Evolutionary conservation across 768 basidiomycete genomes (phyloP), one percentile per base, ranked within the genome.

Genomic region (Lactarius indigo): DNA sequence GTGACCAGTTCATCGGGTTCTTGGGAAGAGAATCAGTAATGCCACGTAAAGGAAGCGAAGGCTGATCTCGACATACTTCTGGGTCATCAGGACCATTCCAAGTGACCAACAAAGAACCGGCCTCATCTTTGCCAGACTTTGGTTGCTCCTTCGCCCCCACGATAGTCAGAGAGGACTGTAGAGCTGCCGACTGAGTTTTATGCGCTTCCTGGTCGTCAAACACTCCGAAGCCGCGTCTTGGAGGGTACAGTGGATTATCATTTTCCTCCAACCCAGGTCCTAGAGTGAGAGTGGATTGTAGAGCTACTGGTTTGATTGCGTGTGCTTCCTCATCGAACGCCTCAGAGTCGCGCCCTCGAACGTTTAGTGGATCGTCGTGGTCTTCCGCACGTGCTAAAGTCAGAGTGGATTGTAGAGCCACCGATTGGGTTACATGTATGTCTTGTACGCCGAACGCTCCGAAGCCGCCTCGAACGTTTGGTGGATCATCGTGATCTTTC

Each of bases 1-100:
- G 65, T 3, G 75, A 74, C 77, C 77, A 78, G 64, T 78, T 75
- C 61, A 42, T 52, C 5, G 64, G 63, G 31, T 66, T 44, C 52
- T 66, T 59, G 28, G n/a, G 28, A 42, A 44, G 26, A 50, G 18
- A 47, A 44, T 61, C 42, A 69, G 31, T 23, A 12, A 26, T 26
- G 28, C 17, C 39, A 15, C 6, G 18, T 12, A 10, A 33, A 31
- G 15, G 23, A 28, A 31, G 20, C 18, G n/a, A 35, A 47, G 13
- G 47, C 30, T 30, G 52, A 23, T 17, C 10, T 31, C 2, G 61
- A 68, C 66, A 23, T 52, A 69, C 69, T 13, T 69, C 69, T 33
- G 62, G 69, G 30, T 69, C 69, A 50, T 61, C 30, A 10, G 71
- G 71, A 2, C 71, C 72, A 60, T 73, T 52, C 75, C 75, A 76